Percentiles rank a stretch among this genome's conserved stretches.
These are phyloP conservation scores for Rhizopus microsporus DNA, from an alignment of 371 early-diverging fungal genomes.

Conservation along the genomic window DNA sequence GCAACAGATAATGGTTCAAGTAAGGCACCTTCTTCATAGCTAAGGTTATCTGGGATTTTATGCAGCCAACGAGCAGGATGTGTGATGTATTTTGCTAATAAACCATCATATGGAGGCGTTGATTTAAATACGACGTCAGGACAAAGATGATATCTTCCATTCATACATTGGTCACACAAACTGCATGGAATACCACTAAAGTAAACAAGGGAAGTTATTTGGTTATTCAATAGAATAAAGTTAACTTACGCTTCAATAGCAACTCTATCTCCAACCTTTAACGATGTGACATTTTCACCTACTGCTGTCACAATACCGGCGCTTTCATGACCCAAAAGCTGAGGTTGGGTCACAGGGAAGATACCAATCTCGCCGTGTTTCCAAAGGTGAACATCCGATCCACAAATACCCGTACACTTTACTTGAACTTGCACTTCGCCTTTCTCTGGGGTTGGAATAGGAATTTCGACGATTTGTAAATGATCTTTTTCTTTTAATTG, in stretches of 20 bases:
- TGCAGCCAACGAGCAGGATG: constrained; percentile 52
- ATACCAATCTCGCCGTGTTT: constrained; percentile 50
- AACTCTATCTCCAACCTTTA: constrained; percentile 51
- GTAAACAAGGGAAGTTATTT: constrained; percentile 1
- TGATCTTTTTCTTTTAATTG: constrained; percentile 39
- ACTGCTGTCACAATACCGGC: constrained; percentile 36
- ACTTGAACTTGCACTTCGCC: constrained; percentile 43
- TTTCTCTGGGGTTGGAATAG: constrained; percentile 33
- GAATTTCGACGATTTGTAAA: constrained; percentile 40
- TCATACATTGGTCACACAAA: constrained; percentile 46
- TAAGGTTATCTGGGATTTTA: constrained; percentile 40
- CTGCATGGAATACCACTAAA: constrained; percentile 51
- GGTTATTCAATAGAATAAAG: background rate
- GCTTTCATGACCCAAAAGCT: constrained; percentile 43
- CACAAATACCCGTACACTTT: constrained; percentile 47
- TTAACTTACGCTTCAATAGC: constrained; percentile 47
- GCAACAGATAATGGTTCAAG: constrained; percentile 48
- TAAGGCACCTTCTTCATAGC: constrained; percentile 45
- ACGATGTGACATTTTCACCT: constrained; percentile 34
- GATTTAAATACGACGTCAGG: constrained; percentile 50
- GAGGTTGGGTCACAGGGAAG: constrained; percentile 38
- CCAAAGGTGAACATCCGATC: constrained; percentile 47
- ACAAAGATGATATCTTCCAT: constrained; percentile 48
- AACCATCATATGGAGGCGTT: constrained; percentile 47
- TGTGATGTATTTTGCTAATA: constrained; percentile 45